Base-by-base conservation (phyloP, 1,284 basidiomycete species). In the Rhodotorula sp. region DNA sequence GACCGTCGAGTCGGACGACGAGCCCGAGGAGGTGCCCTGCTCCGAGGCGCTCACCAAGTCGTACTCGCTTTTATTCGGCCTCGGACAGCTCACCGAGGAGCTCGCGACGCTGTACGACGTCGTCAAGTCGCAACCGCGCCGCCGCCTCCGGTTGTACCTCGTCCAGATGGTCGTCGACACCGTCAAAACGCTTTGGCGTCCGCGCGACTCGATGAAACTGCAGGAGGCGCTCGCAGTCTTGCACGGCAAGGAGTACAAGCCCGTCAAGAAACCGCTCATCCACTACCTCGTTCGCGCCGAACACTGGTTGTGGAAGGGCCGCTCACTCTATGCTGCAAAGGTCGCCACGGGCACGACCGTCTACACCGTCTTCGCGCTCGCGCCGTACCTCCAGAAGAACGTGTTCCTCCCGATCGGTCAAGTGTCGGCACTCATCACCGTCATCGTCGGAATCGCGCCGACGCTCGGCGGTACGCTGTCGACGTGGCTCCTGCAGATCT, bases 21-120 rank as follows among this genome's bases (percentile, higher is more conserved):
- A 45, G 3, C 23, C 49, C 19, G 57, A 60, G 16, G 61, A 64
- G 12, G 48, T 56, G 50, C 69, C 72, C 3, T 74, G 72, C 48
- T 71, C 69, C 25, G 56, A 65, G 46, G 72, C 72, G 8, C 61
- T 74, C 25, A 74, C 73, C 19, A 74, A 72, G 42, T 70, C 70
- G 34, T 74, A 72, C 66, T 67, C 67, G 42, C 67, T 74, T 21
- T 62, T 74, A 19, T 74, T 74, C 48, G 73, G 73, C 16, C 66
- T 74, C 50, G 71, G 71, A 1, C 73, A 74, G 34, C 58, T 74
- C 41, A 72, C 73, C 13, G 70, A 74, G 21, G 73, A 72, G 23
- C 61, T 74, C 4, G 49, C 55, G 23, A 34, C 25, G 12, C 68
- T 74, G 13, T 68, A 72, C 56, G 65, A 58, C 52, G n/a, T 72